Conservation (phyloP, 768 basidiomycete genomes). For the Mycena floridula region DNA sequence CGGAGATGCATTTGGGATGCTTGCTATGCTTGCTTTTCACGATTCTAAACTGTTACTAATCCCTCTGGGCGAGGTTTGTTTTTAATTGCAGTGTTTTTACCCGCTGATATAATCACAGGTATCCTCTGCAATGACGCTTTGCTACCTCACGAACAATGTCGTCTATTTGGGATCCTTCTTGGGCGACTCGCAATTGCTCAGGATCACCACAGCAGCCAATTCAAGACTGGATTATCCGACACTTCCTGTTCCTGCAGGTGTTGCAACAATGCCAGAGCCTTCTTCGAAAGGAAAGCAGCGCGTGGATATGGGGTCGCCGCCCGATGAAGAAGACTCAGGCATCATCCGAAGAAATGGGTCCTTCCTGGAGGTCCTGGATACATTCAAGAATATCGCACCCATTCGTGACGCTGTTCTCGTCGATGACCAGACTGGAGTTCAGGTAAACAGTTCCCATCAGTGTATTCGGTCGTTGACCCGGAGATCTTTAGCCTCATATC, state of each 20-base stretch:
- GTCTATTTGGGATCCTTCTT: constrained; percentile 78
- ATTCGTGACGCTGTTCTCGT: constrained; percentile 76
- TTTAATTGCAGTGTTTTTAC: not conserved
- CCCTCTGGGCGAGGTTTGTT: constrained; percentile 71
- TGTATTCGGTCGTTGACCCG: constrained; percentile 8
- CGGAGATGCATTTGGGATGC: constrained; percentile 65
- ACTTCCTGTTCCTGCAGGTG: constrained; percentile 43
- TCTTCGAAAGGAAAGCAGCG: constrained; percentile 32
- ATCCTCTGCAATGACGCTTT: constrained; percentile 64
- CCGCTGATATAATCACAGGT: constrained; percentile 31
- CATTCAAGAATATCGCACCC: constrained; percentile 74
- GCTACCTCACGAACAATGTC: constrained; percentile 64
- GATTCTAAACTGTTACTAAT: constrained; percentile 43
- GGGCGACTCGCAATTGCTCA: constrained; percentile 75
- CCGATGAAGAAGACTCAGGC: constrained; percentile 17
- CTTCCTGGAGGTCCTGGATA: constrained; percentile 55
- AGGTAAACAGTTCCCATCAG: constrained; percentile 67
- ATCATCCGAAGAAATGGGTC: constrained; percentile 49
- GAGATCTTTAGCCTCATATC: constrained; percentile 52
- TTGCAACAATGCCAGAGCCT: constrained; percentile 36
- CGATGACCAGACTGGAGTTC: too few relatives aligned
- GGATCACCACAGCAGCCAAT: constrained; percentile 44
- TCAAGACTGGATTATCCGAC: constrained; percentile 34
- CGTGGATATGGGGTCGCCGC: constrained; percentile 26
- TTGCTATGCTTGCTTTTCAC: constrained; percentile 54